Base-by-base conservation (phyloP, 176 grass and related monocot genomes). In the Phragmites australis region DNA sequence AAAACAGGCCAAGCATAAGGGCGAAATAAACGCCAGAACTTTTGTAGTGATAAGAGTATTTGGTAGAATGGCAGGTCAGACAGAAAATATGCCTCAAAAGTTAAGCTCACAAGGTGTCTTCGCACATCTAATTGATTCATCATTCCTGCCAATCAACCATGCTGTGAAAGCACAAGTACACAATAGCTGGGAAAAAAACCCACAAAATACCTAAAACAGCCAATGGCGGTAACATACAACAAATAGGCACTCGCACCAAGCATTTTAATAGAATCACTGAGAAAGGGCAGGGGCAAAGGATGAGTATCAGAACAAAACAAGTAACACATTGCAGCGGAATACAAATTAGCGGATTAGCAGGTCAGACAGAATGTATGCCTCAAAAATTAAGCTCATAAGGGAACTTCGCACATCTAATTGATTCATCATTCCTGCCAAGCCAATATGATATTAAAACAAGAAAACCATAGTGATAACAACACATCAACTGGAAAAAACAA, bases 351-450 rank as follows among this genome's bases (percentile, higher is more conserved):
- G 8, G n/a, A 27, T 62, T 81, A 45, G 50, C 68, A 70, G 77
- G 77, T 77, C 82, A 76, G 64, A 71, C 41, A 76, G 1, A 56
- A 56, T 64, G 19, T 63, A 89, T 89, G 87, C 87, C 87, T 89
- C 77, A 89, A 89, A 74, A 26, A 14, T 68, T 82, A 65, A 82
- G 78, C 78, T 73, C 88, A 67, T 40, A 72, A 45, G 44, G 8
- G 56, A 2, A 14, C 54, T 68, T 75, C 12, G 25, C 42, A 70
- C 74, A 72, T 65, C 79, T 72, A 78, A 77, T 78, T 72, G 55
- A 72, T 81, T 75, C 69, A 74, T 53, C 84, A 66, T 2, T 18
- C 37, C 65, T 65, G 23, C 62, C 44, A 68, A 34, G n/a, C 31
- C 21, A 37, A 15, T 6, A 37, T 19, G 0, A 0, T 31, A 31